Evolutionary conservation across 106 monocot genomes (phyloP), one percentile per base, ranked within the genome.

Genomic region (Allium cepa): DNA sequence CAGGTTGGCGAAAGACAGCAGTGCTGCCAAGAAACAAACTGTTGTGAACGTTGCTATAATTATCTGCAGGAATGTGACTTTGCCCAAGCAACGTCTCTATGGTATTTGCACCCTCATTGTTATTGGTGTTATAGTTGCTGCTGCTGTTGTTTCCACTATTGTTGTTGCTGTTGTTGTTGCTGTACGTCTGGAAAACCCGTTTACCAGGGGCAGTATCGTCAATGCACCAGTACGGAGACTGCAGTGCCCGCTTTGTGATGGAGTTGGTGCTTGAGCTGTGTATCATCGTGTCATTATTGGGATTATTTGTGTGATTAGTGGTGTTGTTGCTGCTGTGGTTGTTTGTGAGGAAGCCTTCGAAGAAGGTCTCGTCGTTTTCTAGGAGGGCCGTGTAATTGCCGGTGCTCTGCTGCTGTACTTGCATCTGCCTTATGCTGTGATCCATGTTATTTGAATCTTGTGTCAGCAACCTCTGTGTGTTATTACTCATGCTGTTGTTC

Each of bases 301-400:
- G 53, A 46, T 69, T 69, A n/a, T 14, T 46, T 2, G 4, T 7
- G 12, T 18, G 36, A 14, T 47, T 71, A 46, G 7, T 61, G 9
- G 13, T 26, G 49, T 27, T 47, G 48, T 8, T 61, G 26, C 16
- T 48, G 10, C 46, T 46, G 62, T 15, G 15, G 28, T 7, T 27
- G n/a, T 12, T 46, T 8, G 57, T 57, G 9, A 76, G 70, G 16
- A 77, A 50, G 0, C 58, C 77, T 55, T 71, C 22, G 48, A 77
- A 77, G 70, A 77, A 65, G 50, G 70, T 71, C 9, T 70, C 77
- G 49, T 77, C 77, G 16, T 62, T 63, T 63, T 56, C 13, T 12
- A 71, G 64, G n/a, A 77, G 65, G 17, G 70, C 26, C 3, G 60
- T 60, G 8, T 36, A 36, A 2, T 36, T 36, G 50, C 11, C 2